These are phyloP conservation scores for Beta vulgaris DNA, from an alignment of 148 eudicot genomes.

Conservation along the genomic window DNA sequence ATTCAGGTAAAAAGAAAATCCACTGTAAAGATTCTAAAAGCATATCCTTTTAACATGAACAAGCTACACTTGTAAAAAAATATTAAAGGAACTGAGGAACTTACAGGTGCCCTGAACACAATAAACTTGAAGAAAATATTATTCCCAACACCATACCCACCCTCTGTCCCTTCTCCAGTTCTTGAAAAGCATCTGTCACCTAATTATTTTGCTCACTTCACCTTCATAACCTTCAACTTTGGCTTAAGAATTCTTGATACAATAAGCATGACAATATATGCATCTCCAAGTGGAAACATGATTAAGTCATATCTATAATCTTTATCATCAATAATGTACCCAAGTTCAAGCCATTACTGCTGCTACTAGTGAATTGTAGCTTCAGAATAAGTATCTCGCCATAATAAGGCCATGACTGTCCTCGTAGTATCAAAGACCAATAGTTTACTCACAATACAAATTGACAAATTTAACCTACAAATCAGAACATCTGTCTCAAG, in stretches of 20 bases:
- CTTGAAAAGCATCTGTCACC: not conserved
- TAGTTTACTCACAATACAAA: not conserved
- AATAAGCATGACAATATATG: not conserved
- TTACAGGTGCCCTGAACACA: no score
- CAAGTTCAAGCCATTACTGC: not conserved
- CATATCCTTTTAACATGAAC: no score
- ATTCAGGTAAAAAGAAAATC: no score
- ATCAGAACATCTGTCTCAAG: not conserved
- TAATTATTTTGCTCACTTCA: not conserved
- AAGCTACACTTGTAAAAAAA: no score
- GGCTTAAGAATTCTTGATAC: not conserved
- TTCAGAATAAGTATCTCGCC: not conserved
- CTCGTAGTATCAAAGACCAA: not conserved
- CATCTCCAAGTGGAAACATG: not conserved
- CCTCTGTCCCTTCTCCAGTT: not conserved
- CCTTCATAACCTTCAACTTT: not conserved
- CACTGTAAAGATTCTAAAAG: no score
- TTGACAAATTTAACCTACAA: not conserved
- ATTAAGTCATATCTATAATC: not conserved
- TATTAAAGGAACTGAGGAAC: no score
- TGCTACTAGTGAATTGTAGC: not conserved
- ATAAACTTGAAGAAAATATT: no score
- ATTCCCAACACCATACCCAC: no score
- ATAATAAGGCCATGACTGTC: not conserved
- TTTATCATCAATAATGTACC: not conserved